phyloP scores from a whole-genome alignment of 1,284 basidiomycete genomes.

The Hypsizygus ulmarius region DNA sequence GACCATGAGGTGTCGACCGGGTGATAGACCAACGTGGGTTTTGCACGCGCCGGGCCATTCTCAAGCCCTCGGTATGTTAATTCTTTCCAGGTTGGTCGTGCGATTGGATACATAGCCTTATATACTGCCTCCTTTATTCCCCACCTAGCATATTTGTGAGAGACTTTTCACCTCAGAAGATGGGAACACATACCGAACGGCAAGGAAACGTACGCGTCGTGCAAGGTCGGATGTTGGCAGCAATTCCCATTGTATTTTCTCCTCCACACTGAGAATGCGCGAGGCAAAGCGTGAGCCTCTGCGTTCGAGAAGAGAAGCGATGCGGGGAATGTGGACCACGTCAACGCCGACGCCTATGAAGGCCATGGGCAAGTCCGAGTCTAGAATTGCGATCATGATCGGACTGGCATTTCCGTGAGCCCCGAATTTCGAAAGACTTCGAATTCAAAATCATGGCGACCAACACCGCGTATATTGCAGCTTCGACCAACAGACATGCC shows the following conservation, averaged over 20 bases:
- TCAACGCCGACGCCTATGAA: conserved; percentile 82
- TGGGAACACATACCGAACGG: conserved; percentile 59
- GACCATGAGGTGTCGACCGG: conserved; percentile 20
- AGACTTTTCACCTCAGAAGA: not conserved
- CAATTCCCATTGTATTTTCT: conserved; percentile 44
- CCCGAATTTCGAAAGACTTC: not conserved
- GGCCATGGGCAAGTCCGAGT: conserved; percentile 34
- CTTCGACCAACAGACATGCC: conserved; percentile 75
- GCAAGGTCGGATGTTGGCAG: conserved; percentile 24
- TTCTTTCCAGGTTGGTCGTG: conserved; percentile 76
- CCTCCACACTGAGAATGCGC: conserved; percentile 63
- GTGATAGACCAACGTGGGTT: conserved; percentile 51
- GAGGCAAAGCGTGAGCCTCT: conserved; percentile 50
- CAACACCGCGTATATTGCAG: conserved; percentile 68
- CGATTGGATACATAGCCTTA: conserved; percentile 75
- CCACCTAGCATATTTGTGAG: conserved; percentile 52
- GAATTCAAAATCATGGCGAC: conserved; percentile 24
- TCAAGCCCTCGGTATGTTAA: conserved; percentile 49
- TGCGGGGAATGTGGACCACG: conserved; percentile 67
- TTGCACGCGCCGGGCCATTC: conserved; percentile 29
- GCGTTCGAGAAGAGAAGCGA: conserved; percentile 54
- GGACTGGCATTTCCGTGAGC: conserved; percentile 11
- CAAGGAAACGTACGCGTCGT: conserved; percentile 48
- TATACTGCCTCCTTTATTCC: conserved; percentile 88
- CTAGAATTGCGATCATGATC: conserved; percentile 11